Evolutionary conservation across 345 rosid species (phyloP).

Genomic region (Brassica juncea): DNA sequence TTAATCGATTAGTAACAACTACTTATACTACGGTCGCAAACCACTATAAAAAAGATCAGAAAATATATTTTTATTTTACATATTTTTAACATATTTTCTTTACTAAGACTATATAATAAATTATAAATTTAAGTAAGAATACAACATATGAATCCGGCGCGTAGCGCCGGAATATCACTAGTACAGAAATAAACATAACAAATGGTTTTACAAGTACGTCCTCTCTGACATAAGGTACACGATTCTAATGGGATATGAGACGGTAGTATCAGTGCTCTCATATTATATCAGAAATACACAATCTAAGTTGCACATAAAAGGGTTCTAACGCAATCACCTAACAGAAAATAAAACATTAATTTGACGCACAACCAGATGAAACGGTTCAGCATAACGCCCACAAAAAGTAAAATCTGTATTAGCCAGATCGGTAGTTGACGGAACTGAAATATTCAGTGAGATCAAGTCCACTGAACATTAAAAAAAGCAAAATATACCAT

Average conservation of each 20-base stretch:
- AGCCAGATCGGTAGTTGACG: not conserved
- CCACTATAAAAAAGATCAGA: no score
- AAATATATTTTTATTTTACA: no score
- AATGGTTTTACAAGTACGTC: not conserved
- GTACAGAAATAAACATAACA: no score
- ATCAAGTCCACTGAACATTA: not conserved
- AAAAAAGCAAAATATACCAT: no score
- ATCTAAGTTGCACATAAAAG: not conserved
- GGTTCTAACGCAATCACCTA: not conserved
- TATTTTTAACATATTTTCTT: no score
- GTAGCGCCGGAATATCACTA: no score
- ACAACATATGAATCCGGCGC: no score
- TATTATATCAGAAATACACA: not conserved
- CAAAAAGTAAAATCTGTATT: not conserved
- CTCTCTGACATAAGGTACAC: not conserved
- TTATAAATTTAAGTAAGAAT: no score
- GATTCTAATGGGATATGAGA: conserved; percentile 3
- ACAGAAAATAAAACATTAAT: not conserved
- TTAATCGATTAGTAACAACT: no score
- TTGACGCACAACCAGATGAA: conserved; percentile 7
- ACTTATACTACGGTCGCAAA: no score
- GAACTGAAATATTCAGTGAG: not conserved
- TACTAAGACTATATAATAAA: no score
- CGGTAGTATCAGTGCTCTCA: not conserved
- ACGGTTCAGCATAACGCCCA: not conserved